These are phyloP conservation scores for Trichosanthes cucumerina DNA, from an alignment of 306 rosid genomes.

Conservation along the genomic window DNA sequence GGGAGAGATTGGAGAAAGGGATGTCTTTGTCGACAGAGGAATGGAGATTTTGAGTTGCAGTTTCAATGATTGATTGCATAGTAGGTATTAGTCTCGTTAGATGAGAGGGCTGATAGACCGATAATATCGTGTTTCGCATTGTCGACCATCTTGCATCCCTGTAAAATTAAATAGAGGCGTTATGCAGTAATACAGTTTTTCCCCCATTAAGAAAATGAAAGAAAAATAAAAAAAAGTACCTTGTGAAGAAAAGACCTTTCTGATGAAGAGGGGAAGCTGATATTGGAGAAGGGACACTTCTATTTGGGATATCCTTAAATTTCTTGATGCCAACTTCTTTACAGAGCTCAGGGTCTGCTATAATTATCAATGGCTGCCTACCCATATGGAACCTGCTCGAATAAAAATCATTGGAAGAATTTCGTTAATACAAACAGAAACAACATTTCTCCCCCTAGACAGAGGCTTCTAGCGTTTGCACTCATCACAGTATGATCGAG, in stretches of 20 bases:
- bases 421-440: neutral
- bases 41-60: constrained; percentile 59
- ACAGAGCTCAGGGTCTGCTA: constrained; percentile 84
- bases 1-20: constrained; percentile 56
- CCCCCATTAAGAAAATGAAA: neutral
- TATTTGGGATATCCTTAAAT: constrained; percentile 61
- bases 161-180: constrained; percentile 16
- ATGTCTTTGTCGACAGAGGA: constrained; percentile 32
- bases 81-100: constrained; percentile 62
- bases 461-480: neutral
- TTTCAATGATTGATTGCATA: constrained; percentile 69
- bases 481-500: neutral
- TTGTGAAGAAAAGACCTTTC: constrained; percentile 85
- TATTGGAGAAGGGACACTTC: constrained; percentile 91
- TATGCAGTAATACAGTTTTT: neutral
- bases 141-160: constrained; percentile 86
- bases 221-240: constrained; percentile 22
- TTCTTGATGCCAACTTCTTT: constrained; percentile 74
- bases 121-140: constrained; percentile 70
- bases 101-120: constrained; percentile 76
- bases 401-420: neutral
- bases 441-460: neutral
- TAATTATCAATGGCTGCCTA: constrained; percentile 72
- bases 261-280: constrained; percentile 85
- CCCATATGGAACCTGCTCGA: constrained; percentile 84